Conservation (phyloP, 257 asterid genomes). For the Nicotiana sylvestris region DNA sequence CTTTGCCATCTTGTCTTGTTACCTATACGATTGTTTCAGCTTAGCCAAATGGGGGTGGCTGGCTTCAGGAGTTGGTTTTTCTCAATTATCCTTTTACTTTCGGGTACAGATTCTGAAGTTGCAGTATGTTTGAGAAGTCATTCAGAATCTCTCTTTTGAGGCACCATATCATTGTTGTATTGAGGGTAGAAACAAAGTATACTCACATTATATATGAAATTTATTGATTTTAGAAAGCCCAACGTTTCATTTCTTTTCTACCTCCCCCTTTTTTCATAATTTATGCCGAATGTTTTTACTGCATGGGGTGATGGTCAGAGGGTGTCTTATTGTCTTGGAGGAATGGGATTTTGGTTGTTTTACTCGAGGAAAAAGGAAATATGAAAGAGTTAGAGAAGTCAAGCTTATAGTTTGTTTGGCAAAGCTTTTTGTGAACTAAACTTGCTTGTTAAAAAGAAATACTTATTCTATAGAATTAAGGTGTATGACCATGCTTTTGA, state of each 20-base stretch:
- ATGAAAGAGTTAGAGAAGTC: background rate
- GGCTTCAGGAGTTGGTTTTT: background rate
- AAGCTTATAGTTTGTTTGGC: background rate
- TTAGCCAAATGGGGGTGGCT: background rate
- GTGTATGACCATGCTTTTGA: too few relatives aligned
- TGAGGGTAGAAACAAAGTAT: background rate
- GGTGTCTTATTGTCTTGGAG: background rate
- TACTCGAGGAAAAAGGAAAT: background rate
- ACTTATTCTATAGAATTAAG: too few relatives aligned
- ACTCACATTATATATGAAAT: background rate
- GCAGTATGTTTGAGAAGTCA: background rate
- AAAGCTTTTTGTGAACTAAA: background rate
- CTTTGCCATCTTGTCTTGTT: constrained; percentile 1
- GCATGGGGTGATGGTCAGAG: background rate
- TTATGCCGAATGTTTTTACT: background rate
- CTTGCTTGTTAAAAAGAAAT: background rate
- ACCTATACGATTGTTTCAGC: background rate
- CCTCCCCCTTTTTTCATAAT: background rate
- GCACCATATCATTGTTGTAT: background rate
- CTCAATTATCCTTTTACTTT: background rate
- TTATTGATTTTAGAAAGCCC: background rate
- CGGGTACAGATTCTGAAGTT: background rate
- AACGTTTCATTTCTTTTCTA: background rate
- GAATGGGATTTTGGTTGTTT: background rate
- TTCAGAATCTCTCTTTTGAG: background rate